Evolutionary conservation across 768 basidiomycete species (phyloP), one percentile per base, ranked within the genome.

Genomic region (Xerocomus potaroensis): DNA sequence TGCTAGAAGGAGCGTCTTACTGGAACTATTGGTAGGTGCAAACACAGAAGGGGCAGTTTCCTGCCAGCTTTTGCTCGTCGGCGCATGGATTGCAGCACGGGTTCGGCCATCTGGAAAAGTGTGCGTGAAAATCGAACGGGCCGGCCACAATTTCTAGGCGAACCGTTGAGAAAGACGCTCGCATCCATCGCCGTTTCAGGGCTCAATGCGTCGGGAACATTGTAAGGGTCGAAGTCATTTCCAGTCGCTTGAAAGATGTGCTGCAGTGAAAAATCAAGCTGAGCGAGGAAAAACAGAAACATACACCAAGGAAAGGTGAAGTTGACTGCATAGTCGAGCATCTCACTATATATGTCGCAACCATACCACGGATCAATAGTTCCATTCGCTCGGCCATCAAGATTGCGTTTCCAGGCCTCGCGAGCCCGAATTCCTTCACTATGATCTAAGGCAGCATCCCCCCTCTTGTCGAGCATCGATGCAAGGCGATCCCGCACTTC

Each of bases 301-400:
- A 22, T 61, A 78, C 70, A 58, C 76, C 76, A 77, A 1, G 85
- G 86, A 58, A 72, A 79, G 0, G 84, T 84, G 59, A 74, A 86
- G 57, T 87, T 87, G 49, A 79, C 40, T 7, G 84, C 81, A 57
- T 87, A 87, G 57, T 87, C 84, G 24, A 84, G 54, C 64, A 81
- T 75, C 66, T 81, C 79, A 40, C 75, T 72, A 44, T 78, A 72
- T 5, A 86, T 56, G 43, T 78, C 69, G 59, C 86, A 87, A 4
- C 75, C 73, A 49, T 82, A 83, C 75, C 71, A 77, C 16, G 79
- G 70, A 60, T 82, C 75, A 43, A 82, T 75, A 2, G 77, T 78
- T 9, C 75, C 81, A 50, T 80, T 81, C 3, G 76, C 61, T 29
- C 79, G 69, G 9, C 70, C 68, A 18, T 66, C 63, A 19, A 82